Conservation (phyloP, 1,284 basidiomycete species). For the Apiotrichum montevideense region DNA sequence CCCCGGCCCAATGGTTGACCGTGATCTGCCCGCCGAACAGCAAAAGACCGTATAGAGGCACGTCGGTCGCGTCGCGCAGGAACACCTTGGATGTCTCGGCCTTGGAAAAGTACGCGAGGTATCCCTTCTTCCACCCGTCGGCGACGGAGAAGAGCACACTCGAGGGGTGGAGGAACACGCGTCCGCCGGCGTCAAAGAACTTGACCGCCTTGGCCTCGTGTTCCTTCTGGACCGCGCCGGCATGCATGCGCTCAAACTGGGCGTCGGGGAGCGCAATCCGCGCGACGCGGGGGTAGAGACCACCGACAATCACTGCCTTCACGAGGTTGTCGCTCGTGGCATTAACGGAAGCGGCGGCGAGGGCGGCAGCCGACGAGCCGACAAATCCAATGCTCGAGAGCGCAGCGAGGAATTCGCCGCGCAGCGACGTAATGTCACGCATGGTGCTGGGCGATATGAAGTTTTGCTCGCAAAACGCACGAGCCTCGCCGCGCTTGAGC, state of each 20-base stretch:
- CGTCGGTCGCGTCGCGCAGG: slow-evolving; percentile 81
- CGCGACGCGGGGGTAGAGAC: slow-evolving; percentile 72
- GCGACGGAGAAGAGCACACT: slow-evolving; percentile 67
- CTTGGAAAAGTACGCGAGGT: slow-evolving; percentile 76
- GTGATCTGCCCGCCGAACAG: slow-evolving; percentile 75
- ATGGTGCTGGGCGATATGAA: slow-evolving; percentile 72
- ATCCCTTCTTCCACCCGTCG: slow-evolving; percentile 64
- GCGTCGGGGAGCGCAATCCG: slow-evolving; percentile 68
- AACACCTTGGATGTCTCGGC: slow-evolving; percentile 79
- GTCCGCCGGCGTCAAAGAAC: slow-evolving; percentile 57
- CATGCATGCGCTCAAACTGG: slow-evolving; percentile 74
- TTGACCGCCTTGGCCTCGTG: slow-evolving; percentile 75
- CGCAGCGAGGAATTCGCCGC: slow-evolving; percentile 68
- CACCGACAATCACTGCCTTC: slow-evolving; percentile 74
- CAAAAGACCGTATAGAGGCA: slow-evolving; percentile 74
- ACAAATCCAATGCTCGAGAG: slow-evolving; percentile 71
- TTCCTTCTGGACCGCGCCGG: slow-evolving; percentile 72
- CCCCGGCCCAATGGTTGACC: slow-evolving; percentile 71
- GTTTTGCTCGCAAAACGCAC: slow-evolving; percentile 73
- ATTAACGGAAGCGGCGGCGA: slow-evolving; percentile 52
- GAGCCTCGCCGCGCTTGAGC: slow-evolving; percentile 44
- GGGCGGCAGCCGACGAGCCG: slow-evolving; percentile 44
- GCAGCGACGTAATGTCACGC: slow-evolving; percentile 73
- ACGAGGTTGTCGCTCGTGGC: slow-evolving; percentile 63
- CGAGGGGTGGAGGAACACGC: slow-evolving; percentile 61